phyloP scores from a whole-genome alignment of 2,329 filamentous ascomycete genomes.

The Cadophora sp. region DNA sequence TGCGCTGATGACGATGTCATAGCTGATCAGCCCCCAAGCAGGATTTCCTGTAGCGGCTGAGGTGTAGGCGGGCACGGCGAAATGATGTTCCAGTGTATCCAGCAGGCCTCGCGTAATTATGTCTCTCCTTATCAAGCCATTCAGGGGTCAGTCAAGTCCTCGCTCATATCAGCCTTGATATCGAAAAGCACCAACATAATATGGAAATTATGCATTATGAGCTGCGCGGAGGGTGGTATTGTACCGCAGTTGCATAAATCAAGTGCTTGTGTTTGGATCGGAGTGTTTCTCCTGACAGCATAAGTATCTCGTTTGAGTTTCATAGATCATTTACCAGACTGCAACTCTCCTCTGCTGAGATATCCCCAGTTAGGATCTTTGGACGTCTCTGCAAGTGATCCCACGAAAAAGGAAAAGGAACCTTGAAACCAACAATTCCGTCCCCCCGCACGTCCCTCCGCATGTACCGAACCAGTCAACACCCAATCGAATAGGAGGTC shows the following conservation, averaged over 20 bases:
- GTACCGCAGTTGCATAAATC: constrained; percentile 1
- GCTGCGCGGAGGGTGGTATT: not conserved
- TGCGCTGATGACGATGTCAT: constrained; percentile 27
- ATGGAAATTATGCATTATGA: not conserved
- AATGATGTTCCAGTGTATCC: not conserved
- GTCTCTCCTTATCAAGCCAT: constrained; percentile 4
- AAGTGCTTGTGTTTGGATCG: not conserved
- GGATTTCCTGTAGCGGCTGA: constrained; percentile 14
- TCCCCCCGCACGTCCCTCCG: constrained; percentile 14
- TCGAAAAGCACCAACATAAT: constrained; percentile 5
- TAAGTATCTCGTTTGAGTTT: not conserved
- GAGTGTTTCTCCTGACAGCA: not conserved
- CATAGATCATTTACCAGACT: not conserved
- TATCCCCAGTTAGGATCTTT: not conserved
- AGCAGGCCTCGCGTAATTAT: not conserved
- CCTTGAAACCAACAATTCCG: not conserved
- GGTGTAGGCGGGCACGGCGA: not conserved
- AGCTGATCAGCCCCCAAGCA: not conserved
- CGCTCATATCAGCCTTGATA: not conserved
- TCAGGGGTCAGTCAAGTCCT: not conserved
- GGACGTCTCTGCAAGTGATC: not conserved
- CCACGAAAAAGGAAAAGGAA: not conserved
- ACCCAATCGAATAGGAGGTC: constrained; percentile 15
- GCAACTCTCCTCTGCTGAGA: not conserved
- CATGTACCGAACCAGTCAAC: not conserved